Base-by-base conservation (phyloP, 176 grass and related monocot genomes). In the Avena insularis region DNA sequence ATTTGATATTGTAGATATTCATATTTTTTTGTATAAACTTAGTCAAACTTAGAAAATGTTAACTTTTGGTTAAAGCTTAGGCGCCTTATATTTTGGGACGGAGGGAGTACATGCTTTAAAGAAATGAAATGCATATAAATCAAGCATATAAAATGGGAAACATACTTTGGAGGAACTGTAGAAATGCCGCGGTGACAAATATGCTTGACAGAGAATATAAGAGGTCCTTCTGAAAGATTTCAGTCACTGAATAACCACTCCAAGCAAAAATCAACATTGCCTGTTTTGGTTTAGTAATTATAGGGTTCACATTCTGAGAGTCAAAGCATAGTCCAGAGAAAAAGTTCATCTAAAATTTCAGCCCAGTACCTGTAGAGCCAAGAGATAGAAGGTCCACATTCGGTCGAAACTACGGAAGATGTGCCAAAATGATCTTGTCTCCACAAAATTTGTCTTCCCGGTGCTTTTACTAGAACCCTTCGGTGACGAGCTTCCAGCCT, bases 371-470 rank as follows among this genome's bases (percentile, higher is more conserved):
- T 98, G 96, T 49, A 98, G 79, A 85, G 93, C 93, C 78, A 98
- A 83, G 50, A 91, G 62, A 85, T 98, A 98, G 68, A 98, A 98
- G n/a, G 96, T 98, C 93, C 96, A 98, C 93, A 95, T 88, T 84
- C 93, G 88, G 90, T 98, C 96, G 79, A 98, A 98, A 89, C 96
- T 98, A 94, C 93, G 80, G 66, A 93, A 98, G 43, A 95, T 93
- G 40, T 98, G 91, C 96, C 96, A 98, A 90, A 95, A 98, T 59
- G 96, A 92, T 88, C 96, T 94, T 3, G 96, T 95, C 83, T 98
- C 96, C 15, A 98, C 96, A 71, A 98, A 98, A 87, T 94, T 92
- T 83, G 93, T 94, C 71, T 98, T 98, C 23, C 96, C 96, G 29
- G 88, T 95, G 43, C 96, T 91, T 85, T 92, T 95, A 75, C 56